Conservation (phyloP, 2,329 filamentous ascomycete genomes). For the Botrytis fragariae region DNA sequence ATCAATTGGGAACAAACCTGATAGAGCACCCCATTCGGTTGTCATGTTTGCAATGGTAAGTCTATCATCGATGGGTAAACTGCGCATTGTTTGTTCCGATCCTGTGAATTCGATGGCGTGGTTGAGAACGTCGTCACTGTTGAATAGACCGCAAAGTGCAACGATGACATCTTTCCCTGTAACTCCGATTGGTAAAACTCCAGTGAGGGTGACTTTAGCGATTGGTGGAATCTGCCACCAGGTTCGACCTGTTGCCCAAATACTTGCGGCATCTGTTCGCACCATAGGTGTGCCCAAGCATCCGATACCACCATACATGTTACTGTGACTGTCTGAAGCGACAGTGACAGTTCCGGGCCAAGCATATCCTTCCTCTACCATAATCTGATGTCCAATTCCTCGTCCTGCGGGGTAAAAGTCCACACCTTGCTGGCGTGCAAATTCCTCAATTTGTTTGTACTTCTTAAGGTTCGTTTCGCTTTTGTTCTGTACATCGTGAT, state of each 20-base stretch:
- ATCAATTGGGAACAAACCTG: conserved; percentile 80
- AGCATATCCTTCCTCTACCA: conserved; percentile 79
- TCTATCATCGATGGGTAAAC: conserved; percentile 68
- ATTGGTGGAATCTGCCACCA: conserved; percentile 91
- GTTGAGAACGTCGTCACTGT: conserved; percentile 84
- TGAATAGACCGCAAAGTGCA: conserved; percentile 81
- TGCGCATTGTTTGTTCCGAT: conserved; percentile 71
- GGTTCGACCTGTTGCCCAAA: conserved; percentile 78
- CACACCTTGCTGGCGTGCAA: conserved; percentile 75
- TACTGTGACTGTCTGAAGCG: conserved; percentile 74
- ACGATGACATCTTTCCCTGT: conserved; percentile 94
- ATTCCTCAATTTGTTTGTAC: conserved; percentile 76
- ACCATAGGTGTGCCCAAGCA: conserved; percentile 79
- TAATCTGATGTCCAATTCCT: conserved; percentile 88
- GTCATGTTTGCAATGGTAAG: conserved; percentile 79
- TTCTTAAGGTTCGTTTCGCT: conserved; percentile 76
- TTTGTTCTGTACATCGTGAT: conserved; percentile 88
- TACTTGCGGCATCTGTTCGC: conserved; percentile 79
- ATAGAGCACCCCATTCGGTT: conserved; percentile 74
- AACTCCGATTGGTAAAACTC: conserved; percentile 72
- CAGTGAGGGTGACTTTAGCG: conserved; percentile 75
- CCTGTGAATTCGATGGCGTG: conserved; percentile 87
- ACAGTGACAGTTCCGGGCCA: conserved; percentile 86
- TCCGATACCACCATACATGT: conserved; percentile 80
- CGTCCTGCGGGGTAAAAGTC: conserved; percentile 73